phyloP scores from a whole-genome alignment of 257 asterid genomes.

The Cruciata laevipes region DNA sequence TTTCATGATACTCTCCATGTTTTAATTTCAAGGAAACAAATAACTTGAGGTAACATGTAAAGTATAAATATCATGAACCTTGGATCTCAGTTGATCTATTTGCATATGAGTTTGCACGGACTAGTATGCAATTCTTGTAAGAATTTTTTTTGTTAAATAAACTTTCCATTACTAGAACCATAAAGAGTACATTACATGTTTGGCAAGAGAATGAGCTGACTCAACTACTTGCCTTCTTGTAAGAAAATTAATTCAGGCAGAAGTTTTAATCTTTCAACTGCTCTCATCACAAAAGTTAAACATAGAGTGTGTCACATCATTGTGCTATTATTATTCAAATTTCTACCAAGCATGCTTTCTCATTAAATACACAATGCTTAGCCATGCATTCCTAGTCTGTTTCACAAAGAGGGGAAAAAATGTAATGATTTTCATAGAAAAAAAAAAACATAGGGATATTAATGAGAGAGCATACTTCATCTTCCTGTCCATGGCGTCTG shows the following conservation, averaged over 20 bases:
- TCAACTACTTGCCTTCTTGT: too few relatives aligned
- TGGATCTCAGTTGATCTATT: neutral
- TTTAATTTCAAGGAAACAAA: neutral
- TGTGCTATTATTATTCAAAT: neutral
- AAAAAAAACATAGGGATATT: neutral
- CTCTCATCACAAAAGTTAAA: neutral
- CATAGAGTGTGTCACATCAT: neutral
- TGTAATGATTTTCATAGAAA: neutral
- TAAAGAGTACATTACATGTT: too few relatives aligned
- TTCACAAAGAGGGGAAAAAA: neutral
- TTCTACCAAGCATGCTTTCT: neutral
- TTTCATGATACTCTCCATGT: neutral
- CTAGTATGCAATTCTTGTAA: neutral
- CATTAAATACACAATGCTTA: neutral
- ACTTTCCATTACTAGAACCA: too few relatives aligned
- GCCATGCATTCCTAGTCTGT: neutral
- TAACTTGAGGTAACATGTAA: neutral
- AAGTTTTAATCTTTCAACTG: neutral
- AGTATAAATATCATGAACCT: neutral
- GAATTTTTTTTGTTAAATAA: too few relatives aligned
- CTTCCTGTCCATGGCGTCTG: constrained; percentile 89
- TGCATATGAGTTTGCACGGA: neutral
- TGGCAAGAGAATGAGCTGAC: too few relatives aligned
- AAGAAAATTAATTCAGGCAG: neutral
- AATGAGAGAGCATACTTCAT: constrained; percentile 46